These are phyloP conservation scores for Lactarius pseudohatsudake DNA, from an alignment of 768 basidiomycete species.

Conservation along the genomic window DNA sequence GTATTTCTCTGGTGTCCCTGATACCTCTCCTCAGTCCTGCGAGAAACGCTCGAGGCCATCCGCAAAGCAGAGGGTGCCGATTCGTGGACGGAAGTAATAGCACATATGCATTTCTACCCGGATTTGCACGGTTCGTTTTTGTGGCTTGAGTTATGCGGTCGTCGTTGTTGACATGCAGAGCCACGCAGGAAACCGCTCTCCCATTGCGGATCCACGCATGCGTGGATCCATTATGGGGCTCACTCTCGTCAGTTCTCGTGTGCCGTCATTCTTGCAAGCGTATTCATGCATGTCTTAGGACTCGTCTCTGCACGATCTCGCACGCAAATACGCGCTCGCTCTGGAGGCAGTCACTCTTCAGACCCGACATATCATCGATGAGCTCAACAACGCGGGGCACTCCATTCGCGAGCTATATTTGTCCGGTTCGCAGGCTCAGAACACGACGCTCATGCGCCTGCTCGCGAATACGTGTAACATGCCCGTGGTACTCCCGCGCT, in stretches of 20 bases:
- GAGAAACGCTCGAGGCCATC: constrained; percentile 69
- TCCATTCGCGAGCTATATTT: constrained; percentile 82
- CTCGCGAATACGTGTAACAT: constrained; percentile 83
- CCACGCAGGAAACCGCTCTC: constrained; percentile 84
- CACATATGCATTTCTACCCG: constrained; percentile 91
- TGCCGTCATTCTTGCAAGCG: background rate
- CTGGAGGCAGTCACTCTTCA: constrained; percentile 94
- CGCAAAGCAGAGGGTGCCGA: constrained; percentile 52
- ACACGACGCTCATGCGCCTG: constrained; percentile 82
- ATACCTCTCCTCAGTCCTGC: constrained; percentile 53
- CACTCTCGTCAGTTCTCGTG: constrained; percentile 52
- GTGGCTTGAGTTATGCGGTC: background rate
- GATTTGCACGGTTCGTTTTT: constrained; percentile 76
- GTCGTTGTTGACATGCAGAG: background rate
- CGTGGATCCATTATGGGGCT: constrained; percentile 88
- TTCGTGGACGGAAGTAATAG: constrained; percentile 80
- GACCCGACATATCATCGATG: constrained; percentile 90
- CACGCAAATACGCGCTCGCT: constrained; percentile 86
- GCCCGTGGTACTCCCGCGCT: constrained; percentile 79
- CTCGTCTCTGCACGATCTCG: constrained; percentile 72
- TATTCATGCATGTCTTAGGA: constrained; percentile 46
- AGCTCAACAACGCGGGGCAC: constrained; percentile 87
- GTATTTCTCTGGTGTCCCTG: background rate
- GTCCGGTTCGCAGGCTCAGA: constrained; percentile 92
- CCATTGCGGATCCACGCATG: constrained; percentile 95